Conservation (phyloP, 257 asterid genomes). For the Penstemon newberryi region DNA sequence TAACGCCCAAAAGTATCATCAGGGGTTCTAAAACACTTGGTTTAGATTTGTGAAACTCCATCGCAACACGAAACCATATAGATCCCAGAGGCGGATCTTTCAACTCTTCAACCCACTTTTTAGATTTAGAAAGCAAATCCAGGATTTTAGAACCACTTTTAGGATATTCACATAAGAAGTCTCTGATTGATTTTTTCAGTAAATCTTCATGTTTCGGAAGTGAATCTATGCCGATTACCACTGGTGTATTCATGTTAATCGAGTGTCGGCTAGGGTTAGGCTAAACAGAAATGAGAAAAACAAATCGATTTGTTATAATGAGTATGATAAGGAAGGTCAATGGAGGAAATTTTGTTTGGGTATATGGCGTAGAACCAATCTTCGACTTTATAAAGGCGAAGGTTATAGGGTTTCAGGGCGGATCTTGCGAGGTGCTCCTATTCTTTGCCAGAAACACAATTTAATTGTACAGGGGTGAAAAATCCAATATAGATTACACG, state of each 20-base stretch:
- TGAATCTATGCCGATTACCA: constrained; percentile 12
- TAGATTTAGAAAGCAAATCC: constrained; percentile 6
- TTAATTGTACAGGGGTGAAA: constrained; percentile 7
- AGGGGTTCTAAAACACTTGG: constrained; percentile 26
- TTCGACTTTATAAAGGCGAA: neutral
- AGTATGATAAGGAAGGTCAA: constrained; percentile 5
- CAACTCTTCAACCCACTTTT: neutral
- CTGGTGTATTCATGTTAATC: constrained; percentile 14
- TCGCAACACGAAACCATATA: constrained; percentile 25
- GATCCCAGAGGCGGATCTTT: constrained; percentile 32
- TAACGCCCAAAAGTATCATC: constrained; percentile 15
- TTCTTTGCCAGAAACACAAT: constrained; percentile 3
- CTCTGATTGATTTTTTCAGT: constrained; percentile 23
- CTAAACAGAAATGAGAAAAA: constrained; percentile 19
- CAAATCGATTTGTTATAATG: constrained; percentile 13
- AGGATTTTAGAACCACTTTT: constrained; percentile 6
- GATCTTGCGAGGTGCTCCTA: constrained; percentile 21
- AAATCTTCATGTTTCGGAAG: neutral
- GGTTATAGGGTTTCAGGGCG: neutral
- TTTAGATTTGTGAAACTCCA: constrained; percentile 21
- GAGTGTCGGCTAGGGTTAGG: constrained; percentile 6
- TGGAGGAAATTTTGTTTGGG: neutral
- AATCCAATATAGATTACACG: constrained; percentile 19
- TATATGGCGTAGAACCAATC: constrained; percentile 7
- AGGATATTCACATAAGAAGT: constrained; percentile 23